Evolutionary conservation across 768 basidiomycete genomes (phyloP).

Genomic region (Boletus rufocinnamomeus): DNA sequence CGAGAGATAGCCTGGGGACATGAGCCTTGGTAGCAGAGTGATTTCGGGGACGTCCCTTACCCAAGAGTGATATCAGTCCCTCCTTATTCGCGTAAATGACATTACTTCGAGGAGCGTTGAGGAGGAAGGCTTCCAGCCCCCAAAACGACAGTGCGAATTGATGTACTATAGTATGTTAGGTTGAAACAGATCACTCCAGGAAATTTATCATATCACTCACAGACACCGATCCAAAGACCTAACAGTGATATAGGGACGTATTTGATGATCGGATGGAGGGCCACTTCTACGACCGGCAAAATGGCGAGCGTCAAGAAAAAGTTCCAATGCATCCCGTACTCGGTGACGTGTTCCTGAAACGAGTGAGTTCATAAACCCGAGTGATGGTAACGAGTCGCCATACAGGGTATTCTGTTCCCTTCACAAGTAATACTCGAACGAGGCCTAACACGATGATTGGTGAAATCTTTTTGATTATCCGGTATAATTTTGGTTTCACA

Average conservation of each 20-base stretch:
- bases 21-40: constrained; percentile 3
- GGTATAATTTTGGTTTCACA: constrained; percentile 50
- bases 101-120: constrained; percentile 61
- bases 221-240: constrained; percentile 58
- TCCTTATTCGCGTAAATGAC: constrained; percentile 88
- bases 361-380: neutral
- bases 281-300: constrained; percentile 70
- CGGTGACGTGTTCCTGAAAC: constrained; percentile 85
- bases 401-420: constrained; percentile 93
- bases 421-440: constrained; percentile 80
- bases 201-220: constrained; percentile 40
- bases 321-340: constrained; percentile 98
- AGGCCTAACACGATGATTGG: constrained; percentile 77
- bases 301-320: constrained; percentile 94
- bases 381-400: constrained; percentile 17
- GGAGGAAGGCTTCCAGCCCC: constrained; percentile 62
- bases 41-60: constrained; percentile 37
- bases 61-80: constrained; percentile 78
- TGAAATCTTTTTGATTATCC: constrained; percentile 54
- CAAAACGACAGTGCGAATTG: constrained; percentile 60
- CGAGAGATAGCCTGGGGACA: constrained; percentile 73
- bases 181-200: neutral
- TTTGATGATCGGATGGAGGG: constrained; percentile 66
- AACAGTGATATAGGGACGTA: constrained; percentile 60
- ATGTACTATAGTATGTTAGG: constrained; percentile 53